Conservation (phyloP, 495 filamentous ascomycete species). For the Venustampulla echinocandica region DNA sequence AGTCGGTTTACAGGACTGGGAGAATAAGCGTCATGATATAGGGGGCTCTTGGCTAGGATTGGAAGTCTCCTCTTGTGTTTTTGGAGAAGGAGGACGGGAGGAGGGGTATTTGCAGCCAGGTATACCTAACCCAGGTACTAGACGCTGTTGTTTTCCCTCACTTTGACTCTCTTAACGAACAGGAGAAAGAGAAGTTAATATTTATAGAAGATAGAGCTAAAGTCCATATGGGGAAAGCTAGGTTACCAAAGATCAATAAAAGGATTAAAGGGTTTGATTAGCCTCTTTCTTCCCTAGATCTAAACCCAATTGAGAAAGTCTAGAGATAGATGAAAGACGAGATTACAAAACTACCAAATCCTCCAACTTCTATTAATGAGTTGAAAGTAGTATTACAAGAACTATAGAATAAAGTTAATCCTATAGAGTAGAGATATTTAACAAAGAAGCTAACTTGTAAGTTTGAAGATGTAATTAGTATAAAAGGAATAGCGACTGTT, state of each 20-base stretch:
- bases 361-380: not conserved
- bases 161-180: not conserved
- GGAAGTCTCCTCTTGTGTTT: slow-evolving; percentile 11
- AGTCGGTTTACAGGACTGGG: slow-evolving; percentile 5
- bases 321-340: slow-evolving; percentile 13
- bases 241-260: not conserved
- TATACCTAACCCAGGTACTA: not conserved
- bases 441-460: not conserved
- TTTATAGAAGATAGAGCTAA: slow-evolving; percentile 9
- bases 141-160: slow-evolving; percentile 2
- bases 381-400: not conserved
- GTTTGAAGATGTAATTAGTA: slow-evolving; percentile 1
- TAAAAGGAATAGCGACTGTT: slow-evolving; percentile 4
- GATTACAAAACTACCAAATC: not conserved
- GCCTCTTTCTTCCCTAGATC: slow-evolving; percentile 5
- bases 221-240: not conserved
- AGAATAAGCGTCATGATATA: slow-evolving; percentile 9
- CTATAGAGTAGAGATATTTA: not conserved
- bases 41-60: slow-evolving; percentile 13
- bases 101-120: slow-evolving; percentile 1
- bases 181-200: slow-evolving; percentile 1
- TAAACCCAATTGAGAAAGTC: slow-evolving; percentile 11
- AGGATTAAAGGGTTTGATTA: slow-evolving; percentile 2
- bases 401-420: slow-evolving; percentile 4
- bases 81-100: slow-evolving; percentile 1